A percentile compares a stretch with the other conserved stretches of the same genome.
Evolutionary conservation across 345 rosid genomes (phyloP).

Genomic region (Syzygium aqueum): DNA sequence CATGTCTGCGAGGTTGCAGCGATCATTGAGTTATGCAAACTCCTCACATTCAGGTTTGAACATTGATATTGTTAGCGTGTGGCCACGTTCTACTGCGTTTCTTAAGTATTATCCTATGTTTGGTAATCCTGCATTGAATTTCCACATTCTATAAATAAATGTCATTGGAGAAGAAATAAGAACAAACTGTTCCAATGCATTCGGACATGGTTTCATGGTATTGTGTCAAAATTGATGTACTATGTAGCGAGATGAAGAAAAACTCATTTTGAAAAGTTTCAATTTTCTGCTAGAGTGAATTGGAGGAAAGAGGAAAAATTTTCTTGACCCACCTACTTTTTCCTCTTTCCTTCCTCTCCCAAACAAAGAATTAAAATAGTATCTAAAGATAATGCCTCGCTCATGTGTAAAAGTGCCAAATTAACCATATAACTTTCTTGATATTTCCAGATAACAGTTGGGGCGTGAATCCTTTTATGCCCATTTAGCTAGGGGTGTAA

Average conservation of each 20-base stretch:
- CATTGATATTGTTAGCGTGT: neutral
- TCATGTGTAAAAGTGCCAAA: neutral
- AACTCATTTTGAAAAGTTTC: neutral
- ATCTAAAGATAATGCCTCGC: neutral
- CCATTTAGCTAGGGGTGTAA: too few species aligned
- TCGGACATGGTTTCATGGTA: neutral
- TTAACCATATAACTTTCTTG: neutral
- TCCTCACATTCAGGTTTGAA: neutral
- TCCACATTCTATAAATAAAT: neutral
- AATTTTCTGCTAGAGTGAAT: neutral
- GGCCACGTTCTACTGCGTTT: neutral
- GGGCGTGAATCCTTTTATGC: neutral
- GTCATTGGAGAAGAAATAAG: neutral
- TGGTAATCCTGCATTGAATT: neutral
- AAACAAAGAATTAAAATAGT: neutral
- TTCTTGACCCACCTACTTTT: neutral
- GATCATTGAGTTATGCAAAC: neutral
- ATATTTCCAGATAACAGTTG: neutral
- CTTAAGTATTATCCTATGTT: neutral
- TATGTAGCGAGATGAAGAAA: neutral
- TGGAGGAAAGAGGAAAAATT: neutral
- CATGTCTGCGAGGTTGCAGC: fast-evolving
- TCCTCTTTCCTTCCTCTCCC: neutral
- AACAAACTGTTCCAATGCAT: neutral
- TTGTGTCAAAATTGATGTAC: neutral